Percentiles rank a stretch among this genome's conserved stretches.
Evolutionary conservation across 2,329 filamentous ascomycete genomes (phyloP).

Genomic region (Ophiosphaerella korrae): DNA sequence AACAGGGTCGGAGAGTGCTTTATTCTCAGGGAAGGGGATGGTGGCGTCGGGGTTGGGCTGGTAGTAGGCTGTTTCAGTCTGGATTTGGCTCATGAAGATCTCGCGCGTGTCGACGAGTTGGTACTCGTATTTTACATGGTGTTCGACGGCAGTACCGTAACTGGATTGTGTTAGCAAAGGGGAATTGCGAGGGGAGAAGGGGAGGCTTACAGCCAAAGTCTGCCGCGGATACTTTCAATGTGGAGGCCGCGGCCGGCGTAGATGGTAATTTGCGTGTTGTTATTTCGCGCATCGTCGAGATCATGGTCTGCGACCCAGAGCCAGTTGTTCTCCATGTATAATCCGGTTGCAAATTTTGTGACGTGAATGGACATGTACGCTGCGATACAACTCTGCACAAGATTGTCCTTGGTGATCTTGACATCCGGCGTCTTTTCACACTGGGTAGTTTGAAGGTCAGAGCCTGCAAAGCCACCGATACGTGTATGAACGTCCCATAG

Average conservation of each 20-base stretch:
- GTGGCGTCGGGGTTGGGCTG: constrained; percentile 79
- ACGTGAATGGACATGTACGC: constrained; percentile 63
- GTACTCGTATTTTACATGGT: constrained; percentile 74
- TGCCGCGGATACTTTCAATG: constrained; percentile 62
- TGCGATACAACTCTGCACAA: constrained; percentile 71
- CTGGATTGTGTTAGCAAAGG: constrained; percentile 13
- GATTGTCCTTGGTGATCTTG: constrained; percentile 53
- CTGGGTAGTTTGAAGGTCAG: constrained; percentile 73
- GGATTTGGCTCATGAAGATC: constrained; percentile 81
- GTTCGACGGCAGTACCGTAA: constrained; percentile 72
- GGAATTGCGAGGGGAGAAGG: constrained; percentile 56
- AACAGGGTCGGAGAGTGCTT: constrained; percentile 68
- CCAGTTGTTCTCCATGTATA: constrained; percentile 90
- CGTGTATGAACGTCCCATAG: constrained; percentile 90
- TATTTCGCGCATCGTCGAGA: constrained; percentile 73
- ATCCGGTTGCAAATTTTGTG: constrained; percentile 58
- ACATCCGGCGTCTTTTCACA: constrained; percentile 76
- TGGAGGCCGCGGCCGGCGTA: constrained; percentile 84
- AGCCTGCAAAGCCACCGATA: constrained; percentile 79
- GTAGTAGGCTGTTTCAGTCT: constrained; percentile 87
- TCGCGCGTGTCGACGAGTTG: constrained; percentile 78
- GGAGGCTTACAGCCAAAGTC: constrained; percentile 57
- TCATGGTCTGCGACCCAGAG: constrained; percentile 85
- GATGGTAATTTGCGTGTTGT: constrained; percentile 70
- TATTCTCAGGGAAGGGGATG: constrained; percentile 66